phyloP scores from a whole-genome alignment of 2,329 filamentous ascomycete species.

The Aspergillus sp. region DNA sequence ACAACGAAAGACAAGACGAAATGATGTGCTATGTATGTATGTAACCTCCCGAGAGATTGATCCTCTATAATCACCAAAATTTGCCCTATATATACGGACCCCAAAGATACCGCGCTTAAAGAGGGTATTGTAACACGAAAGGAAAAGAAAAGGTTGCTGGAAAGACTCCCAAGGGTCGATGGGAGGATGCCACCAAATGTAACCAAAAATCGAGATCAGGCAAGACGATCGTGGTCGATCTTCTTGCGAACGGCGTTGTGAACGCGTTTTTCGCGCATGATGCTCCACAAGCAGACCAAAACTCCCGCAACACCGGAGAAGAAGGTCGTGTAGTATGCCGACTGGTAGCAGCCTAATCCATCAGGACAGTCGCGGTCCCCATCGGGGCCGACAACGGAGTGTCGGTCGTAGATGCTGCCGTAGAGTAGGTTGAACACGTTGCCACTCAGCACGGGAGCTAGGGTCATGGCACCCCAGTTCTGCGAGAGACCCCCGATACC shows the following conservation, averaged over 20 bases:
- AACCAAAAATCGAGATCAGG: too few species aligned
- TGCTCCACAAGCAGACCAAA: slow-evolving; percentile 61
- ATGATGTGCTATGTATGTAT: not conserved
- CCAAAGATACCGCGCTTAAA: not conserved
- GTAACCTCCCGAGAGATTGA: not conserved
- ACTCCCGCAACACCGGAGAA: slow-evolving; percentile 69
- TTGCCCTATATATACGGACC: not conserved
- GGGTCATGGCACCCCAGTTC: slow-evolving; percentile 95
- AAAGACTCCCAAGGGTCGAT: too few species aligned
- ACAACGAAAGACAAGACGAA: not conserved
- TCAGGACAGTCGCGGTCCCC: slow-evolving; percentile 74
- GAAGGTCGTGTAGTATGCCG: slow-evolving; percentile 78
- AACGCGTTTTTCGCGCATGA: slow-evolving; percentile 39
- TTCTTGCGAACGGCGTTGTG: slow-evolving; percentile 27
- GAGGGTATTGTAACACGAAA: not conserved
- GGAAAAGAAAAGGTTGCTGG: not conserved
- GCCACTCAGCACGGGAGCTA: slow-evolving; percentile 81
- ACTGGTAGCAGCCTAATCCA: slow-evolving; percentile 75
- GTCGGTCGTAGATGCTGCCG: slow-evolving; percentile 76
- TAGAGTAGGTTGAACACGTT: slow-evolving; percentile 94
- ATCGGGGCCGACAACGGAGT: slow-evolving; percentile 66
- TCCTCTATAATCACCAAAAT: not conserved
- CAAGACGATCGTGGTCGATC: slow-evolving; percentile 32
- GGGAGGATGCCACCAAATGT: not conserved
- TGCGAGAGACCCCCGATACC: slow-evolving; percentile 85